phyloP scores from a whole-genome alignment of 352 stramenopile genomes.

The Saprolegnia diclina region DNA sequence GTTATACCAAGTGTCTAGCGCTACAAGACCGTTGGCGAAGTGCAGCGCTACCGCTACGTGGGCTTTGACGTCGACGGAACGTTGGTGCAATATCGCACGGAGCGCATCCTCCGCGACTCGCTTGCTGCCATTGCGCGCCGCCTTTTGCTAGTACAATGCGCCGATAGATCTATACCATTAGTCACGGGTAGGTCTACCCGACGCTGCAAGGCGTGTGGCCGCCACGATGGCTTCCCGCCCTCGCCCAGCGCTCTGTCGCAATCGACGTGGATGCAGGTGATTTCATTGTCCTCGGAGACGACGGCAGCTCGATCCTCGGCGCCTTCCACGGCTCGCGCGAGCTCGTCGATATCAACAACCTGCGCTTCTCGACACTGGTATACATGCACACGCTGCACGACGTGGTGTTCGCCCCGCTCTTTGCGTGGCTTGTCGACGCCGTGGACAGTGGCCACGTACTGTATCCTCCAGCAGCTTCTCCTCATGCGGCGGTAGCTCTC shows the following conservation, averaged over 20 bases:
- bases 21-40: no score
- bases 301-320: not conserved
- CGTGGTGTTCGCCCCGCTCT: slow-evolving; percentile 15
- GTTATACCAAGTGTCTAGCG: not conserved
- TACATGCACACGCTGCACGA: slow-evolving; percentile 9
- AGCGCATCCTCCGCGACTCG: not conserved
- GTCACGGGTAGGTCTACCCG: slow-evolving; percentile 6
- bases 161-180: not conserved
- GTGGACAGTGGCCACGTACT: not conserved
- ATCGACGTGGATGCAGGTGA: not conserved
- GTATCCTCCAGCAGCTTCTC: not conserved
- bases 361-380: not conserved
- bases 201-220: not conserved
- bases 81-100: not conserved
- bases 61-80: slow-evolving; percentile 21
- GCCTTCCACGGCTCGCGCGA: not conserved
- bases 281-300: not conserved
- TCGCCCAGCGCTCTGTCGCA: not conserved
- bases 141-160: not conserved
- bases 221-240: not conserved
- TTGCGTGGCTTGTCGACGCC: slow-evolving; percentile 14
- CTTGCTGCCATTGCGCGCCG: not conserved
- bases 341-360: not conserved
- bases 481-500: no score
- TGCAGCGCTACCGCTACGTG: not conserved